Evolutionary conservation across 129 eudicot species (phyloP).

Genomic region (Silybum marianum): DNA sequence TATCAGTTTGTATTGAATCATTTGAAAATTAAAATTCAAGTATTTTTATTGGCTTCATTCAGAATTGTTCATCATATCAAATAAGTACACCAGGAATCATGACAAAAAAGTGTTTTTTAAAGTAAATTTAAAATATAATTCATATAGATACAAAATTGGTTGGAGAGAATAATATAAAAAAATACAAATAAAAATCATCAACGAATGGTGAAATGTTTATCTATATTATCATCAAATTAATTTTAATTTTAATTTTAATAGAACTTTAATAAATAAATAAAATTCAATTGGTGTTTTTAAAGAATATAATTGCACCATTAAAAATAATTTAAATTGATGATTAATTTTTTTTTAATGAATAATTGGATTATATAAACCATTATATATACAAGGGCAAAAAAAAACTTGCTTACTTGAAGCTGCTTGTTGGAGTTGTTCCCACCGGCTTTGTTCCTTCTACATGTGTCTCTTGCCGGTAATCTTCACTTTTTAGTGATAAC

Average conservation of each 20-base stretch:
- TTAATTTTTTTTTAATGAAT: neutral
- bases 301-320: neutral
- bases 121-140: no score
- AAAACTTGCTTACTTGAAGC: slow-evolving; percentile 39
- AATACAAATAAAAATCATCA: no score
- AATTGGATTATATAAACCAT: neutral
- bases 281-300: no score
- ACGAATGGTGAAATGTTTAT: no score
- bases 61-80: neutral
- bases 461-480: slow-evolving; percentile 30
- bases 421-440: slow-evolving; percentile 27
- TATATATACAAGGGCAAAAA: neutral
- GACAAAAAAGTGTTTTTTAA: neutral
- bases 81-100: neutral
- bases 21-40: neutral
- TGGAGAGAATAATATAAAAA: no score
- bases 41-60: slow-evolving; percentile 1
- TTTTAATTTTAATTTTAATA: no score
- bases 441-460: neutral
- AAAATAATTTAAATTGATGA: no score
- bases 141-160: no score
- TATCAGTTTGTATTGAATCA: neutral
- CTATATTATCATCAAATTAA: no score
- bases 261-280: no score
- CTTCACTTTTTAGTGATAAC: slow-evolving; percentile 23